Base-by-base conservation (phyloP, 2,329 filamentous ascomycete species). In the Aspergillus sp. region DNA sequence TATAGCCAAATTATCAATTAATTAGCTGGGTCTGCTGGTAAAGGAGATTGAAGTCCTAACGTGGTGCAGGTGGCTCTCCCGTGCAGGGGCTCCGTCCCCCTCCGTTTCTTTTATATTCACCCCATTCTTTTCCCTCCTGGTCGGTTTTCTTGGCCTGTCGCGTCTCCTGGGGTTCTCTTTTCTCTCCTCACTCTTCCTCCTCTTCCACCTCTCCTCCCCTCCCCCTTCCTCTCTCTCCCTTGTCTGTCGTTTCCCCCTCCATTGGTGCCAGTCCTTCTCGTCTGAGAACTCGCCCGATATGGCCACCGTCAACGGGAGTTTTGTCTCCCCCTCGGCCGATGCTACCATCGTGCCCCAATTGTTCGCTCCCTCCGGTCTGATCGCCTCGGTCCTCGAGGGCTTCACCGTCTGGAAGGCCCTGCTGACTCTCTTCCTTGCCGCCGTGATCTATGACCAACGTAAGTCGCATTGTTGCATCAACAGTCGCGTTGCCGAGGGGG, bases 391-490 rank as follows among this genome's bases (percentile, higher is more conserved):
- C 64, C 85, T 76, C 60, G 77, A 83, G 61, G 82, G 82, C 53
- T 76, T 83, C 52, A 84, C 82, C 63, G 70, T 81, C 72, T 84
- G 84, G 78, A 86, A 86, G 56, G 78, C 90, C 59, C 62, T 88
- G 32, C 69, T 92, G 60, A 89, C 89, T 14, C 57, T 94, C 47
- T 69, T 96, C 51, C 77, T 87, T 32, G 65, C 88, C 8, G 83
- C 87, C 49, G 82, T 95, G 52, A 82, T 85, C 55, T 97, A 96
- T 72, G 93, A 97, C 74, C 93, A 97, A 78, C 79, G 93, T 96
- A 79, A 72, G 89, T 80, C 33, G 22, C 8, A 50, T 22, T 42
- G 19, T 24, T 7, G 11, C 33, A n/a, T 47, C 19, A 17, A 10
- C n/a, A n/a, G 13, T 19, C 38, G 10, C 7, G 14, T 32, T 49